A percentile compares a stretch with the other conserved stretches of the same genome.
Evolutionary conservation across 2,329 filamentous ascomycete genomes (phyloP).

Genomic region (Penicillium brevicompactum): DNA sequence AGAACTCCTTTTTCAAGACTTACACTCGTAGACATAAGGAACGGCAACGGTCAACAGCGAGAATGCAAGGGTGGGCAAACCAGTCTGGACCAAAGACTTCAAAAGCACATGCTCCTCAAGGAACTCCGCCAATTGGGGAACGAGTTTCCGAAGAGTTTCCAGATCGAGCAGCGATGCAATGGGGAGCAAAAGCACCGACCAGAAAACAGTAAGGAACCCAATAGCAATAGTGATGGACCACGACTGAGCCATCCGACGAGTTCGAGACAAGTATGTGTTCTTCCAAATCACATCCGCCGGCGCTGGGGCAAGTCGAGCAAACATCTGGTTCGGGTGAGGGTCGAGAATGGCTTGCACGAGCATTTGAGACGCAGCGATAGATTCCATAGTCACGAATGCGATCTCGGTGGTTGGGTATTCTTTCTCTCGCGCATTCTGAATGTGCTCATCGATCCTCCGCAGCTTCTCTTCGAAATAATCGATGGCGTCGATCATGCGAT

Average conservation of each 20-base stretch:
- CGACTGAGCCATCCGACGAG: conserved; percentile 71
- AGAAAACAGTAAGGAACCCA: conserved; percentile 79
- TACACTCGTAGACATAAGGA: conserved; percentile 90
- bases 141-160: conserved; percentile 73
- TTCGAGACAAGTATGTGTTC: conserved; percentile 82
- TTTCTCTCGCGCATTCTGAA: conserved; percentile 69
- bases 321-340: conserved; percentile 79
- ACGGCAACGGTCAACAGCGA: conserved; percentile 87
- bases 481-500: conserved; percentile 80
- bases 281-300: conserved; percentile 93
- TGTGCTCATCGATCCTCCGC: conserved; percentile 73
- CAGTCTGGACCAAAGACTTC: conserved; percentile 79
- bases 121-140: conserved; percentile 68
- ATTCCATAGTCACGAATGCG: conserved; percentile 97
- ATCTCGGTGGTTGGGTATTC: conserved; percentile 77
- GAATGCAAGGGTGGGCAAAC: conserved; percentile 80
- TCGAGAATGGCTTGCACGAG: conserved; percentile 93
- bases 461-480: conserved; percentile 92
- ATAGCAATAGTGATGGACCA: conserved; percentile 87
- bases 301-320: conserved; percentile 83
- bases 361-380: conserved; percentile 90
- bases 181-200: conserved; percentile 78
- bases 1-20: conserved; percentile 25
- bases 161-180: conserved; percentile 79
- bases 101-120: conserved; percentile 70